Conservation (phyloP, 1,139 yeast genomes). For the Hemisphaericaspora xylanilytica region DNA sequence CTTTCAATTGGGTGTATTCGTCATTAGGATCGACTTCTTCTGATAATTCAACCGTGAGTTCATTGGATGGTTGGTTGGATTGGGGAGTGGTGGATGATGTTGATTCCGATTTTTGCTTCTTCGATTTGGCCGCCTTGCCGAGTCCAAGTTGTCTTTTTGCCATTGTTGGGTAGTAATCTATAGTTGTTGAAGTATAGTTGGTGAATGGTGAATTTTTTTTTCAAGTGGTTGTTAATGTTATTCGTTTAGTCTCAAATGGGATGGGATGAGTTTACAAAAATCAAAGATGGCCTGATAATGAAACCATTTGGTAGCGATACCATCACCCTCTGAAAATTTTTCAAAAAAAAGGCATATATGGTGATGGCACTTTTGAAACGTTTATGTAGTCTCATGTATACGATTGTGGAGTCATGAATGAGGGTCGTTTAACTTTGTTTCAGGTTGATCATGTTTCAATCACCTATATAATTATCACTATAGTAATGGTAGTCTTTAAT, state of each 20-base stretch:
- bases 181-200: background rate
- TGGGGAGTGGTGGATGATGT: constrained; percentile 13
- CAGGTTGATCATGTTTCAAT: too few species aligned
- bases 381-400: too few species aligned
- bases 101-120: constrained; percentile 41
- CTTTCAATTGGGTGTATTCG: constrained; percentile 69
- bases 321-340: too few species aligned
- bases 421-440: too few species aligned
- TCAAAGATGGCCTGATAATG: background rate
- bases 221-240: too few species aligned
- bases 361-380: too few species aligned
- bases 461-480: too few species aligned
- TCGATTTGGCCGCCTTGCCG: constrained; percentile 59
- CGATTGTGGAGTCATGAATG: too few species aligned
- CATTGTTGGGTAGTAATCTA: constrained; percentile 29
- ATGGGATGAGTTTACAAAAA: background rate
- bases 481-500: too few species aligned
- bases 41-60: constrained; percentile 66
- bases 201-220: background rate
- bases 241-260: background rate
- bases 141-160: constrained; percentile 80
- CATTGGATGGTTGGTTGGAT: constrained; percentile 22
- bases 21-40: constrained; percentile 74
- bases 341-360: too few species aligned
- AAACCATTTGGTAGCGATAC: too few species aligned